phyloP scores from a whole-genome alignment of 495 filamentous ascomycete genomes.

The Echria macrotheca region DNA sequence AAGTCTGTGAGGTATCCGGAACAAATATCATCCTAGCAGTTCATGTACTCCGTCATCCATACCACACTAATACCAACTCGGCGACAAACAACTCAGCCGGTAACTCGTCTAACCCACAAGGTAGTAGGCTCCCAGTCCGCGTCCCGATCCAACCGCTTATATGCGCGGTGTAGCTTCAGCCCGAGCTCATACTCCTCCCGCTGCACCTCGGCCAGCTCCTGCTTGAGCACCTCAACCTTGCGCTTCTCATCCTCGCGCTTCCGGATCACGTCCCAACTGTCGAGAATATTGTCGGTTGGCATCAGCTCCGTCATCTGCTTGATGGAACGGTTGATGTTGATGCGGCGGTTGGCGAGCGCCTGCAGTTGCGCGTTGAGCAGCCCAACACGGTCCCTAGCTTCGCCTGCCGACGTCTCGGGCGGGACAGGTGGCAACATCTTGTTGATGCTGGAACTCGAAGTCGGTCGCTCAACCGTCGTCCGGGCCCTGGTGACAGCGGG shows the following conservation, averaged over 20 bases:
- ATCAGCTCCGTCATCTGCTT: constrained; percentile 64
- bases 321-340: constrained; percentile 67
- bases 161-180: constrained; percentile 73
- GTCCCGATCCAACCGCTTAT: constrained; percentile 64
- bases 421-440: constrained; percentile 57
- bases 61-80: neutral
- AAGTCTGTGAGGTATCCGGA: too few relatives aligned
- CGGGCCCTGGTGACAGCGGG: constrained; percentile 14
- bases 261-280: constrained; percentile 37
- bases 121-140: constrained; percentile 60
- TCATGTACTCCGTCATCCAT: neutral
- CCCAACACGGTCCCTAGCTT: constrained; percentile 56
- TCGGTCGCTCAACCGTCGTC: constrained; percentile 14
- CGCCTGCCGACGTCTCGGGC: constrained; percentile 44
- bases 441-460: constrained; percentile 32
- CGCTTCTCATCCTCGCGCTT: constrained; percentile 64
- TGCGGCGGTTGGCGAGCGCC: constrained; percentile 57
- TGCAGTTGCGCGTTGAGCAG: constrained; percentile 62
- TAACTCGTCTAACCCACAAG: constrained; percentile 76
- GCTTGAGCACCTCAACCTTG: constrained; percentile 62
- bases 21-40: too few relatives aligned
- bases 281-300: constrained; percentile 47
- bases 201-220: constrained; percentile 73
- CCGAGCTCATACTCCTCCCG: constrained; percentile 82
- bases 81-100: too few relatives aligned